A percentile compares a stretch with the other conserved stretches of the same genome.
These are phyloP conservation scores for Trichosporon sp. DNA, from an alignment of 1,284 basidiomycete species.

Conservation along the genomic window DNA sequence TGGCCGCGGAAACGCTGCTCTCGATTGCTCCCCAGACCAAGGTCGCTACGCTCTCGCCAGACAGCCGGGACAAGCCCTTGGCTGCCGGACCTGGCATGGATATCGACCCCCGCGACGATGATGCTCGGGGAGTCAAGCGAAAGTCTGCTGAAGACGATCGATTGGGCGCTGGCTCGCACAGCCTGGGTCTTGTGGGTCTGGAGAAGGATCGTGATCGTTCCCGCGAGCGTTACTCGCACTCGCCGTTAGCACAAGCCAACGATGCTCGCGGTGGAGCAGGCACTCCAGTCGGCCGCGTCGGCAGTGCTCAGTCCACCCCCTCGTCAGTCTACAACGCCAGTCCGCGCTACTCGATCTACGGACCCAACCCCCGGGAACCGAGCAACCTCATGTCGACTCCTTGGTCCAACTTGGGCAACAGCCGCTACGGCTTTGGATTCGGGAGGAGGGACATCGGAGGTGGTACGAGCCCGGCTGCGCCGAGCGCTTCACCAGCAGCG, in stretches of 20 bases:
- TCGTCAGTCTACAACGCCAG: slow-evolving; percentile 4
- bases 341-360: slow-evolving; percentile 39
- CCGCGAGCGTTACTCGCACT: slow-evolving; percentile 33
- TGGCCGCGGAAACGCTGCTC: slow-evolving; percentile 46
- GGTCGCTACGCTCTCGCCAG: slow-evolving; percentile 22
- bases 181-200: slow-evolving; percentile 24
- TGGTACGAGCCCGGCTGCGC: slow-evolving; percentile 1
- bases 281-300: not conserved
- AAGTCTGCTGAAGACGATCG: slow-evolving; percentile 36
- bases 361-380: slow-evolving; percentile 34
- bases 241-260: slow-evolving; percentile 23
- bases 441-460: slow-evolving; percentile 27
- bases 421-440: slow-evolving; percentile 28
- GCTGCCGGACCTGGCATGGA: slow-evolving; percentile 22
- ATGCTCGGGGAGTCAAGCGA: slow-evolving; percentile 37
- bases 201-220: slow-evolving; percentile 29
- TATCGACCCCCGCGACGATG: slow-evolving; percentile 26
- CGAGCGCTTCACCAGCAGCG: slow-evolving; percentile 5
- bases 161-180: slow-evolving; percentile 25
- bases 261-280: slow-evolving; percentile 12
- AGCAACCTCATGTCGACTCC: slow-evolving; percentile 23
- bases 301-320: not conserved
- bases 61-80: slow-evolving; percentile 26
- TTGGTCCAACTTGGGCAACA: slow-evolving; percentile 24
- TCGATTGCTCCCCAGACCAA: slow-evolving; percentile 43